phyloP scores from a whole-genome alignment of 106 monocot species.

The Dioscorea zingiberensis region DNA sequence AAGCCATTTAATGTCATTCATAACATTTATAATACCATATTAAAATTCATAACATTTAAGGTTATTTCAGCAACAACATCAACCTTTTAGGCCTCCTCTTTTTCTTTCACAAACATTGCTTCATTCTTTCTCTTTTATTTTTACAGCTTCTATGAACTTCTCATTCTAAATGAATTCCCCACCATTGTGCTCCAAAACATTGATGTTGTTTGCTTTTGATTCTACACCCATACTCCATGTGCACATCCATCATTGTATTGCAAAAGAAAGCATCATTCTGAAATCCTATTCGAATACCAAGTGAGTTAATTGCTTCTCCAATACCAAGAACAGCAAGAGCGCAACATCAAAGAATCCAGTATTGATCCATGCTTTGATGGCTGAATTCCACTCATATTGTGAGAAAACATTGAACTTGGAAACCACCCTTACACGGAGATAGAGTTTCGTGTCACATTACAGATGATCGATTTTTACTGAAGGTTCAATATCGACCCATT shows the following conservation, averaged over 20 bases:
- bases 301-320: slow-evolving; percentile 26
- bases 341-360: slow-evolving; percentile 9
- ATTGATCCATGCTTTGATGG: slow-evolving; percentile 18
- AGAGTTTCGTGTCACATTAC: too few species aligned
- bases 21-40: too few species aligned
- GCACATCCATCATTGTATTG: slow-evolving; percentile 31
- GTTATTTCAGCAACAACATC: too few species aligned
- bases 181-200: slow-evolving; percentile 34
- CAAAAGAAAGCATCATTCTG: slow-evolving; percentile 33
- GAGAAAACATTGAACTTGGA: neutral
- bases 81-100: too few species aligned
- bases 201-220: neutral
- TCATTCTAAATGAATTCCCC: slow-evolving; percentile 22
- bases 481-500: too few species aligned
- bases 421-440: too few species aligned
- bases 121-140: too few species aligned
- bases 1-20: too few species aligned
- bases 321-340: slow-evolving; percentile 34
- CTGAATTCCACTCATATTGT: slow-evolving; percentile 22
- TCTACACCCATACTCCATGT: slow-evolving; percentile 6
- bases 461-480: too few species aligned
- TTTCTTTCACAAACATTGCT: too few species aligned
- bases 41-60: too few species aligned
- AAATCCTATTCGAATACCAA: slow-evolving; percentile 28
- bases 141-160: slow-evolving; percentile 18